Conservation (phyloP, 371 early-diverging fungal genomes). For the Batkoa obscura region DNA sequence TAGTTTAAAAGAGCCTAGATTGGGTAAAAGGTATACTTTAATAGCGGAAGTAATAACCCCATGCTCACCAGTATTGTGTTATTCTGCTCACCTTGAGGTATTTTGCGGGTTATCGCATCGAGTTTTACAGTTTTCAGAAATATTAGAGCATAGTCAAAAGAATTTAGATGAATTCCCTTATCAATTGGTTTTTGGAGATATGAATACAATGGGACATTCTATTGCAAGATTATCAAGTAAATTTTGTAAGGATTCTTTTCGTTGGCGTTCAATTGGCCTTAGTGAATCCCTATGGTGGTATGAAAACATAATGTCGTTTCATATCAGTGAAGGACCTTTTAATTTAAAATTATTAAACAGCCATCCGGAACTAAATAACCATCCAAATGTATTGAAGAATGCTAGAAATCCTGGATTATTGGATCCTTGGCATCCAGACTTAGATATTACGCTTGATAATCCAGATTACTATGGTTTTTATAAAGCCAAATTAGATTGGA, state of each 20-base stretch:
- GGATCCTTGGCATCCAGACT: conserved; percentile 40
- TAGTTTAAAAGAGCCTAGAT: conserved; percentile 37
- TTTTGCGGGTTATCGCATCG: conserved; percentile 53
- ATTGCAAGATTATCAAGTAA: conserved; percentile 46
- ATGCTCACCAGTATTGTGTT: conserved; percentile 26
- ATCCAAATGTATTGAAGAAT: conserved; percentile 18
- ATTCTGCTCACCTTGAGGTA: conserved; percentile 59
- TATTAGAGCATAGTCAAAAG: conserved; percentile 31
- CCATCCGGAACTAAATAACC: conserved; percentile 22
- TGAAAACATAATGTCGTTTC: conserved; percentile 23
- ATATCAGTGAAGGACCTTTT: conserved; percentile 18
- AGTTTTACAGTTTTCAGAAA: conserved; percentile 39
- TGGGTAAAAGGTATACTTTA: conserved; percentile 10
- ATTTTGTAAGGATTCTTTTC: conserved; percentile 42
- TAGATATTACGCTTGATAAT: conserved; percentile 42
- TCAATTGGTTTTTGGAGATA: conserved; percentile 55
- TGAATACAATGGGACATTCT: conserved; percentile 68
- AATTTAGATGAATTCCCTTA: conserved; percentile 22
- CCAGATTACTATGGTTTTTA: conserved; percentile 37
- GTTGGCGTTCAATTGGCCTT: conserved; percentile 35
- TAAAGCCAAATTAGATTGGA: conserved; percentile 59
- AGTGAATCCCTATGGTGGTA: conserved; percentile 60
- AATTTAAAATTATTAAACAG: conserved; percentile 23
- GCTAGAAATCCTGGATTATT: conserved; percentile 57
- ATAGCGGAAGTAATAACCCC: not conserved